phyloP scores from a whole-genome alignment of 345 rosid genomes.

The Pistacia atlantica region DNA sequence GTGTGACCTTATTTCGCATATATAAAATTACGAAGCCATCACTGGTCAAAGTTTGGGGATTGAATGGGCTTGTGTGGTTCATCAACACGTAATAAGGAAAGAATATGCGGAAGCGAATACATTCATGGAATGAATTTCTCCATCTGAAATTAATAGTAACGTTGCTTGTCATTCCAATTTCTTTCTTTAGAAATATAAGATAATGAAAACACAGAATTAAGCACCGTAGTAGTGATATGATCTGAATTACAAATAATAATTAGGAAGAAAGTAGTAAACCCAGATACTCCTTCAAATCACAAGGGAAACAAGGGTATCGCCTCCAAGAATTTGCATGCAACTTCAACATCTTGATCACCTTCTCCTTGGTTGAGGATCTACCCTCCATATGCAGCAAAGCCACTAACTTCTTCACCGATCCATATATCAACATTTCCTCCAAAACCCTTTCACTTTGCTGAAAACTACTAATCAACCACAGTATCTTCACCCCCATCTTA shows the following conservation, averaged over 20 bases:
- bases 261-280: conserved; percentile 8
- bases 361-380: conserved; percentile 34
- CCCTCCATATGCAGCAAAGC: conserved; percentile 33
- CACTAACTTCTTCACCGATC: conserved; percentile 36
- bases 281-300: conserved; percentile 29
- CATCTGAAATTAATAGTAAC: too few relatives aligned
- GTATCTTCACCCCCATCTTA: conserved; percentile 36
- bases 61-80: not conserved
- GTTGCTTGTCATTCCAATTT: too few relatives aligned
- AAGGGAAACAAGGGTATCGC: conserved; percentile 33
- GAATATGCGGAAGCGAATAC: too few relatives aligned
- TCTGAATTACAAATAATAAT: too few relatives aligned
- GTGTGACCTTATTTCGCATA: too few relatives aligned
- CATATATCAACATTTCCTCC: conserved; percentile 39
- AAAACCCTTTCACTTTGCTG: conserved; percentile 27
- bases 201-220: too few relatives aligned
- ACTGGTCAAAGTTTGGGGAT: conserved; percentile 4
- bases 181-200: too few relatives aligned
- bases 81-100: too few relatives aligned
- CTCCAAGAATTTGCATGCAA: conserved; percentile 33
- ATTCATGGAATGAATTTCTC: too few relatives aligned
- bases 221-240: too few relatives aligned
- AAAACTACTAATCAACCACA: conserved; percentile 32
- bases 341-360: conserved; percentile 36
- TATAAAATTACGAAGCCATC: not conserved